These are phyloP conservation scores for Phylloporus scabripes DNA, from an alignment of 768 basidiomycete species.

Conservation along the genomic window DNA sequence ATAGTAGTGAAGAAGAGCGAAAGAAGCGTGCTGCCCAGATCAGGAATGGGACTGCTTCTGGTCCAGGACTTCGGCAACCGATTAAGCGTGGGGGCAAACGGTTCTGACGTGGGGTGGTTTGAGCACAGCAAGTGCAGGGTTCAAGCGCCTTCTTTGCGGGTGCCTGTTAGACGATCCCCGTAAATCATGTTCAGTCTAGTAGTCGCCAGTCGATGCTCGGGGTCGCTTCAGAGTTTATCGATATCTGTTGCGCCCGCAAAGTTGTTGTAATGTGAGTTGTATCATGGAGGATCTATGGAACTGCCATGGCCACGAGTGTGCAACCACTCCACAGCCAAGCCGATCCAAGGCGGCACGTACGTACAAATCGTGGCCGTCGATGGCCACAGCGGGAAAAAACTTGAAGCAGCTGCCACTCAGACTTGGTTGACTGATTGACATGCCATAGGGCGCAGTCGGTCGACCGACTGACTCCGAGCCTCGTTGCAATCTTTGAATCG, in stretches of 20 bases:
- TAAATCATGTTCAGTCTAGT: not conserved
- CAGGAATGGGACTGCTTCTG: slow-evolving; percentile 35
- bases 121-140: not conserved
- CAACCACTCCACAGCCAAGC: not conserved
- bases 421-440: not conserved
- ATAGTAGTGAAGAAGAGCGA: slow-evolving; percentile 49
- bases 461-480: not conserved
- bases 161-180: not conserved
- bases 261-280: not conserved
- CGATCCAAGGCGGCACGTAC: not conserved
- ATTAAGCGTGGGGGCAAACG: slow-evolving; percentile 71
- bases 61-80: slow-evolving; percentile 62
- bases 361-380: not conserved
- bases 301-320: not conserved
- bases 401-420: not conserved
- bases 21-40: slow-evolving; percentile 39
- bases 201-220: not conserved
- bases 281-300: not conserved
- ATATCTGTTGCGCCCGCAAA: not conserved
- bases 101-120: slow-evolving; percentile 33
- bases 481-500: not conserved
- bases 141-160: not conserved
- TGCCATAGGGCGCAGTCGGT: not conserved
- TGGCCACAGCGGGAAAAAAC: not conserved
- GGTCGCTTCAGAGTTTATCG: not conserved